Evolutionary conservation across 1,284 basidiomycete genomes (phyloP), one percentile per base, ranked within the genome.

Genomic region (Heterobasidion occidentale): DNA sequence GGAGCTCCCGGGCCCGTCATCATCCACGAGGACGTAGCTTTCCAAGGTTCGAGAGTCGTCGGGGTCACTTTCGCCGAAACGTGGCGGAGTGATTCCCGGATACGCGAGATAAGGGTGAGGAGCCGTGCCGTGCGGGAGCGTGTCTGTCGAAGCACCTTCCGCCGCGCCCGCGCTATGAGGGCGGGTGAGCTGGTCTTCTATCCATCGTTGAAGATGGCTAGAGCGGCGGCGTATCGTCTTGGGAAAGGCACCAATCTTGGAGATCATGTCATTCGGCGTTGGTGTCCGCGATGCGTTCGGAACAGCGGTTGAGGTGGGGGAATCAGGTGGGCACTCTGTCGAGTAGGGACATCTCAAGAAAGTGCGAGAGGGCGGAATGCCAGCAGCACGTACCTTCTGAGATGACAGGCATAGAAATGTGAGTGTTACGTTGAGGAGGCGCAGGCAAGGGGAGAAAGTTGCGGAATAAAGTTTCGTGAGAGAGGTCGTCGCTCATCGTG

Each of bases 171-270:
- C 45, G 56, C 56, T 38, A 53, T 52, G 53, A 48, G 49, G 58
- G 45, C 38, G n/a, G 56, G 62, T 58, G 59, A 80, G 81, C 65
- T 87, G 82, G 50, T 88, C 84, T 47, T 76, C 71, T 52, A 89
- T 80, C 87, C 87, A 89, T 58, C 77, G 80, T 62, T 84, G 77
- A 56, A 88, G 73, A 65, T 80, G 77, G 66, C 82, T 85, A 11
- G 83, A 80, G 51, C 80, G 79, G 55, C 72, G 73, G 14, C 67
- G 67, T 55, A 72, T 45, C 12, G 11, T n/a, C n/a, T n/a, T 42
- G n/a, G 38, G 38, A 42, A 42, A n/a, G n/a, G 38, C 5, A 42
- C 38, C n/a, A n/a, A 42, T 42, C 38, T 12, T 42, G 35, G 27
- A 36, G 49, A 35, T 19, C 49, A 33, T 36, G 27, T 54, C 56